Conservation (phyloP, 129 eudicot species). For the Oenanthe sinensis region DNA sequence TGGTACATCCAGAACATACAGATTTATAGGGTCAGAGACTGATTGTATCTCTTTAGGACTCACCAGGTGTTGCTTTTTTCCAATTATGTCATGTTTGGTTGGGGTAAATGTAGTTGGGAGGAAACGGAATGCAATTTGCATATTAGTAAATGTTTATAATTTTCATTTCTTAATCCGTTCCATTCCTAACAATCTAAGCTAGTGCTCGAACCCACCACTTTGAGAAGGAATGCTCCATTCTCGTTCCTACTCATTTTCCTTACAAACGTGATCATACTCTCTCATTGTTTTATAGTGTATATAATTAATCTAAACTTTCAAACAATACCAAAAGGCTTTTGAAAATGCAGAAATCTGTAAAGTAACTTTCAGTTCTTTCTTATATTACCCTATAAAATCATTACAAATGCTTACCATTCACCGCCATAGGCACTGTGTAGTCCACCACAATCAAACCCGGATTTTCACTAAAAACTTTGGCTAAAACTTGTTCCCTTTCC, state of each 20-base stretch:
- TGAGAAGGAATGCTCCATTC: too few relatives aligned
- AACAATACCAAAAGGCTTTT: not conserved
- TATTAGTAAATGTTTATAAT: not conserved
- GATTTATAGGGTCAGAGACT: too few relatives aligned
- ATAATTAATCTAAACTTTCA: not conserved
- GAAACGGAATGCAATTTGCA: not conserved
- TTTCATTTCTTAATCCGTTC: too few relatives aligned
- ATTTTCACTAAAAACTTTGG: slow-evolving; percentile 40
- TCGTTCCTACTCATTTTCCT: too few relatives aligned
- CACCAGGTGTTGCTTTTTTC: not conserved
- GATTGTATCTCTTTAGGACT: too few relatives aligned
- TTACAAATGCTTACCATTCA: slow-evolving; percentile 50
- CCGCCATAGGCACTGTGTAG: slow-evolving; percentile 81
- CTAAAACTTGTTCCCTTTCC: slow-evolving; percentile 49
- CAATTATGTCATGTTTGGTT: not conserved
- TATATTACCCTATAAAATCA: not conserved
- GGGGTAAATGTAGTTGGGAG: not conserved
- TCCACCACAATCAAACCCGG: slow-evolving; percentile 73
- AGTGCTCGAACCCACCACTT: too few relatives aligned
- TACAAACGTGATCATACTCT: not conserved
- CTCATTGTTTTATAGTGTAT: not conserved
- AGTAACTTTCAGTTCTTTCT: not conserved
- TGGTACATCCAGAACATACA: not conserved
- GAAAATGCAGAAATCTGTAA: not conserved
- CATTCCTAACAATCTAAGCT: too few relatives aligned